Evolutionary conservation across 2,329 filamentous ascomycete species (phyloP).

Genomic region (Shiraia bambusicola): DNA sequence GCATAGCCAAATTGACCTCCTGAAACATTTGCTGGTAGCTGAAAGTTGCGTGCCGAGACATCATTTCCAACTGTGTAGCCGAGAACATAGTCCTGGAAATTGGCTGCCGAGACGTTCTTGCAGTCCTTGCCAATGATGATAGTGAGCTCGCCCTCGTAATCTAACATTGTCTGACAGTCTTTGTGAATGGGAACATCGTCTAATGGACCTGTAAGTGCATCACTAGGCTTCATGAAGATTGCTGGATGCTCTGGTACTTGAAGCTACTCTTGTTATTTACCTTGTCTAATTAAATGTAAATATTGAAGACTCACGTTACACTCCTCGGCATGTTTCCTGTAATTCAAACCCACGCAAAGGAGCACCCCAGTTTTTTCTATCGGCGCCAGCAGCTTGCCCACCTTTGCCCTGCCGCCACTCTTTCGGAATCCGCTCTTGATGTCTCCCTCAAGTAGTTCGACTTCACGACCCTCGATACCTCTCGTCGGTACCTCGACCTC

Average conservation of each 20-base stretch:
- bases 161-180: constrained; percentile 35
- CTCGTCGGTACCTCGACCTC: constrained; percentile 29
- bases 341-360: constrained; percentile 41
- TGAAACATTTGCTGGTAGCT: constrained; percentile 41
- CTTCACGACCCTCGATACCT: constrained; percentile 34
- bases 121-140: constrained; percentile 36
- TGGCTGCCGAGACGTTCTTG: constrained; percentile 50
- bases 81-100: constrained; percentile 62
- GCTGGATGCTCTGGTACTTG: constrained; percentile 34
- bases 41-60: constrained; percentile 60
- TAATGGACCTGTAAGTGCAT: constrained; percentile 38
- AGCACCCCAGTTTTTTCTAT: constrained; percentile 24
- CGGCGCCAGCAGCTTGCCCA: constrained; percentile 36
- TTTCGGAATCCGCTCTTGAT: constrained; percentile 33
- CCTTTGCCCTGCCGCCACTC: constrained; percentile 25
- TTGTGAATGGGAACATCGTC: constrained; percentile 33
- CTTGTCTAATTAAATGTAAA: neutral
- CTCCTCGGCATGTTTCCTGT: constrained; percentile 38
- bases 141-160: constrained; percentile 45
- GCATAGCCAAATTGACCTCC: constrained; percentile 46
- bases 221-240: constrained; percentile 41
- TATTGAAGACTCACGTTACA: constrained; percentile 22
- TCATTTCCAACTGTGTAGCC: constrained; percentile 67
- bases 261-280: constrained; percentile 15
- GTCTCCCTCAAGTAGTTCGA: constrained; percentile 34